Percentiles rank a stretch among this genome's conserved stretches.
Evolutionary conservation across 176 grass and related monocot species (phyloP).

Genomic region (Oropetium thomaeum): DNA sequence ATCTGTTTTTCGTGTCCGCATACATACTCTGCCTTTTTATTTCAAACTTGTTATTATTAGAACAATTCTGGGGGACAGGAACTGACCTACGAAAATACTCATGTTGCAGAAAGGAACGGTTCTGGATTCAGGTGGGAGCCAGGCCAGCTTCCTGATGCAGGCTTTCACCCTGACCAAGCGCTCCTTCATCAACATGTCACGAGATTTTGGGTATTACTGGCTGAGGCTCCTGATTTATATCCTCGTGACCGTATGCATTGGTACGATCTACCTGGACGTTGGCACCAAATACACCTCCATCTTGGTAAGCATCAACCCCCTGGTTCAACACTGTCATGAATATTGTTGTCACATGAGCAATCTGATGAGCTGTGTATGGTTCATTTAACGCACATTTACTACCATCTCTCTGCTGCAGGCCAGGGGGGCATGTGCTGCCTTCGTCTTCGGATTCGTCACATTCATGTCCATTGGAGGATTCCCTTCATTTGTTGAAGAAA

Average conservation of each 20-base stretch:
- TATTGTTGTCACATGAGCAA: background rate
- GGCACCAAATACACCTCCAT: slow-evolving; percentile 91
- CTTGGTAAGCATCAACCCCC: slow-evolving; percentile 49
- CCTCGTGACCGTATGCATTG: slow-evolving; percentile 92
- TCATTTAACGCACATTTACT: slow-evolving; percentile 13
- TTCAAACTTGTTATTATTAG: too few relatives aligned
- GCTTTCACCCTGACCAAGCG: slow-evolving; percentile 76
- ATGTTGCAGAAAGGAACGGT: slow-evolving; percentile 81
- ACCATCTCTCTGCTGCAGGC: slow-evolving; percentile 46
- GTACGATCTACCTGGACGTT: slow-evolving; percentile 91
- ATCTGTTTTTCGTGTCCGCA: background rate
- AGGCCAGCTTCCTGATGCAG: slow-evolving; percentile 97
- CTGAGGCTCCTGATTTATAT: slow-evolving; percentile 90
- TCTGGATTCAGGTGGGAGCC: slow-evolving; percentile 82
- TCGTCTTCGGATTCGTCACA: slow-evolving; percentile 95
- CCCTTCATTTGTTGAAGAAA: slow-evolving; percentile 98
- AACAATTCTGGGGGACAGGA: background rate
- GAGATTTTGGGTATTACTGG: slow-evolving; percentile 99
- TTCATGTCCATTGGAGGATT: slow-evolving; percentile 99
- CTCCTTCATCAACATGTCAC: slow-evolving; percentile 95
- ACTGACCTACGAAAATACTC: slow-evolving; percentile 8
- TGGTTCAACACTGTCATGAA: background rate
- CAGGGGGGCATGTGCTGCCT: slow-evolving; percentile 73
- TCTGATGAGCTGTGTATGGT: background rate
- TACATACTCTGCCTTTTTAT: too few relatives aligned